phyloP scores from a whole-genome alignment of 2,329 filamentous ascomycete genomes.

The Monosporascus sp. region DNA sequence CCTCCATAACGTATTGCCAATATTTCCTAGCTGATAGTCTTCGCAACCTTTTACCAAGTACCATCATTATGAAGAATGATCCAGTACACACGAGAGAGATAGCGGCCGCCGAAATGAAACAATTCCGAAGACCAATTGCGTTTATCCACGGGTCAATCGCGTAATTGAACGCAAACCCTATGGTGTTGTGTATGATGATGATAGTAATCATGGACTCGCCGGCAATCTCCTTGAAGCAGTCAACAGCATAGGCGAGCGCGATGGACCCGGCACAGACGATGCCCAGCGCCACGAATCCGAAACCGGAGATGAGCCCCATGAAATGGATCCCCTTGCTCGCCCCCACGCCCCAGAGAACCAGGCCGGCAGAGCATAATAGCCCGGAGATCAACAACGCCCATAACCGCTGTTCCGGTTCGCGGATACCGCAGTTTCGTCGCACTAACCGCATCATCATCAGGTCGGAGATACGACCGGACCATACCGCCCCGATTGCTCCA shows the following conservation, averaged over 20 bases:
- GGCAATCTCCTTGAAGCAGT: slow-evolving; percentile 35
- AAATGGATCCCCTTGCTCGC: not conserved
- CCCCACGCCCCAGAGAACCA: slow-evolving; percentile 11
- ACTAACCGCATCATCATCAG: slow-evolving; percentile 33
- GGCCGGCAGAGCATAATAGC: slow-evolving; percentile 12
- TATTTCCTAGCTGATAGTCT: not conserved
- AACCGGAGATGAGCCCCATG: not conserved
- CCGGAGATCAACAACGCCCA: slow-evolving; percentile 32
- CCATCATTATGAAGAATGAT: not conserved
- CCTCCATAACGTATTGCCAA: not conserved
- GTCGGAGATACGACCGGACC: slow-evolving; percentile 29
- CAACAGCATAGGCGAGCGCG: slow-evolving; percentile 33
- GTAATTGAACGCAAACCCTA: slow-evolving; percentile 34
- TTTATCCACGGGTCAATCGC: slow-evolving; percentile 42
- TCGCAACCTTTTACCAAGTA: not conserved
- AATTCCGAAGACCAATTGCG: slow-evolving; percentile 37
- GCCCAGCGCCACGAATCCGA: not conserved
- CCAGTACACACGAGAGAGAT: slow-evolving; percentile 26
- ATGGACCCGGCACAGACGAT: not conserved
- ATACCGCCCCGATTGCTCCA: slow-evolving; percentile 25
- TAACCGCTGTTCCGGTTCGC: slow-evolving; percentile 36
- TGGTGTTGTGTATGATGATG: slow-evolving; percentile 35
- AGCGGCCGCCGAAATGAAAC: slow-evolving; percentile 30
- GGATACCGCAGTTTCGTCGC: slow-evolving; percentile 35
- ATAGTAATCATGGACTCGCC: slow-evolving; percentile 34